A percentile compares a stretch with the other conserved stretches of the same genome.
Conservation (phyloP, 345 rosid species). For the Bruguiera sexangula region DNA sequence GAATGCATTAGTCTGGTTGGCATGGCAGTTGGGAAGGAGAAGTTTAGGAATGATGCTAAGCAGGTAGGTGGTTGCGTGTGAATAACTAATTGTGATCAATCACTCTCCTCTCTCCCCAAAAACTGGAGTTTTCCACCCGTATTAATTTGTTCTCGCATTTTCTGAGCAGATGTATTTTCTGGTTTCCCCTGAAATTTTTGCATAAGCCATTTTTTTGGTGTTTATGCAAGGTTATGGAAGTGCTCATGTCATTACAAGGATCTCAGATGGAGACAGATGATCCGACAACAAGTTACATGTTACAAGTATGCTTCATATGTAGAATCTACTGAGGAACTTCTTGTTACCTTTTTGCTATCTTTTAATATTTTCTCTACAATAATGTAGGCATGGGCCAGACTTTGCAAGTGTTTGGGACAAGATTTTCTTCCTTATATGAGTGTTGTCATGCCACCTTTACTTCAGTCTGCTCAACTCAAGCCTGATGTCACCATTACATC, state of each 20-base stretch:
- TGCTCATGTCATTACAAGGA: constrained; percentile 92
- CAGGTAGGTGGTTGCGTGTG: constrained; percentile 46
- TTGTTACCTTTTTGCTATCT: background rate
- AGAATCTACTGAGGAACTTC: background rate
- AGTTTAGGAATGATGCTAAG: constrained; percentile 85
- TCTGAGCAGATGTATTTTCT: too few species aligned
- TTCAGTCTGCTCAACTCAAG: constrained; percentile 93
- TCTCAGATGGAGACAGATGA: constrained; percentile 95
- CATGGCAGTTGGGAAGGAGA: constrained; percentile 98
- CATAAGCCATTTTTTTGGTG: background rate
- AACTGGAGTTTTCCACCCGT: too few species aligned
- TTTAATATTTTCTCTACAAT: constrained; percentile 13
- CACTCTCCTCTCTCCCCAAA: too few species aligned
- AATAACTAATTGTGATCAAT: too few species aligned
- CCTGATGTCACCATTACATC: constrained; percentile 97
- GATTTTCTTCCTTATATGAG: constrained; percentile 97
- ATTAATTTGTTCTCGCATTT: too few species aligned
- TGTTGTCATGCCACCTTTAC: constrained; percentile 95
- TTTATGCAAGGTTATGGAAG: constrained; percentile 81
- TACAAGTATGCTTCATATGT: constrained; percentile 53
- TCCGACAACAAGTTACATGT: constrained; percentile 96
- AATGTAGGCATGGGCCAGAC: constrained; percentile 95
- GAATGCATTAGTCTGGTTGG: constrained; percentile 99
- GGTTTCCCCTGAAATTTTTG: background rate
- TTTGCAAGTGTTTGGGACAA: constrained; percentile 95